Evolutionary conservation across 2,329 filamentous ascomycete species (phyloP).

Genomic region (Aurifilum marmelostoma): DNA sequence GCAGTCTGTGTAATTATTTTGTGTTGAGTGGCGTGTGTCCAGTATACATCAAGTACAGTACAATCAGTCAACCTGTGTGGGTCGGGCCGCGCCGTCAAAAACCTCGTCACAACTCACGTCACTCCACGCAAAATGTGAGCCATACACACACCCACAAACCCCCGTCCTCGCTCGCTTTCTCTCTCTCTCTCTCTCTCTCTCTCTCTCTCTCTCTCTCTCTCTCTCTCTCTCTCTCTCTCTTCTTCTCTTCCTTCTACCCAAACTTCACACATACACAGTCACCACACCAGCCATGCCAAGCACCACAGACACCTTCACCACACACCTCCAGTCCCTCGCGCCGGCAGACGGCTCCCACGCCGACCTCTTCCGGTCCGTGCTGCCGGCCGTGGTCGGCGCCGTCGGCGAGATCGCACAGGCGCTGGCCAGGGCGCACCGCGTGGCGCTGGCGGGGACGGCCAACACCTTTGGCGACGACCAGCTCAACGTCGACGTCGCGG

Average conservation of each 20-base stretch:
- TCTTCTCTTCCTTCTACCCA: no score
- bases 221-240: no score
- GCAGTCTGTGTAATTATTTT: no score
- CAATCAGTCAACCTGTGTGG: no score
- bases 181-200: no score
- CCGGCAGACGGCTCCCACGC: slow-evolving; percentile 32
- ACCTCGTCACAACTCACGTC: not conserved
- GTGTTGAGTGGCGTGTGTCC: no score
- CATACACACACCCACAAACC: not conserved
- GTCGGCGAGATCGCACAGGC: slow-evolving; percentile 49
- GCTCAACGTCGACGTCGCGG: slow-evolving; percentile 59
- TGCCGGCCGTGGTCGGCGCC: slow-evolving; percentile 52
- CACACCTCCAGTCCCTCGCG: slow-evolving; percentile 34
- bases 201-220: not conserved
- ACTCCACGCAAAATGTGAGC: not conserved
- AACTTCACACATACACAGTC: not conserved
- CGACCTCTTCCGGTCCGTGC: slow-evolving; percentile 48
- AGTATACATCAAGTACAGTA: no score
- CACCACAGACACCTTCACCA: slow-evolving; percentile 14
- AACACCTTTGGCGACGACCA: slow-evolving; percentile 64
- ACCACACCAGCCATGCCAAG: not conserved
- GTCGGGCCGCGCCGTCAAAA: slow-evolving; percentile 2
- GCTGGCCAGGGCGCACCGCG: slow-evolving; percentile 49
- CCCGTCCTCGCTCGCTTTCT: no score
- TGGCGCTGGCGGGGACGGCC: slow-evolving; percentile 52